A percentile compares a stretch with the other conserved stretches of the same genome.
These are phyloP conservation scores for Geotrichum histeridarum DNA, from an alignment of 1,139 yeast genomes.

Conservation along the genomic window DNA sequence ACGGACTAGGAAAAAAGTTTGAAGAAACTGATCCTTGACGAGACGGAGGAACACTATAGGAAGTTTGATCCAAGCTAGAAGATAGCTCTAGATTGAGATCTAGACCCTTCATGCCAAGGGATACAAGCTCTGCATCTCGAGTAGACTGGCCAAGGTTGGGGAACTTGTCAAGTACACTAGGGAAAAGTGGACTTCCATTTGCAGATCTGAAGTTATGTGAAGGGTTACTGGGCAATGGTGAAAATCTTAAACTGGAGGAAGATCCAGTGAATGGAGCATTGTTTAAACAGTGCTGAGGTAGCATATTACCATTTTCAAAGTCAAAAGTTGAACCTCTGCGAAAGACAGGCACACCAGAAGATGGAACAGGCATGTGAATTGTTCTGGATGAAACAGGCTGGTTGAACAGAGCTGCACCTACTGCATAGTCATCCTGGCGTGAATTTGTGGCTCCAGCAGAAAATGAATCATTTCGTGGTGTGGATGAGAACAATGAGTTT, in stretches of 20 bases:
- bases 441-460: neutral
- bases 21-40: slow-evolving; percentile 10
- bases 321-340: slow-evolving; percentile 7
- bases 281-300: neutral
- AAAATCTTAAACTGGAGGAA: neutral
- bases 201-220: neutral
- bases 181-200: neutral
- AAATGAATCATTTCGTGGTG: neutral
- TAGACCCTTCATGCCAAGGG: slow-evolving; percentile 7
- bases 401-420: neutral
- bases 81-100: slow-evolving; percentile 7
- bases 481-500: neutral
- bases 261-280: neutral
- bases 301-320: neutral
- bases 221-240: neutral
- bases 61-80: neutral
- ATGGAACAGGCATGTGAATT: neutral
- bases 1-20: slow-evolving; percentile 4
- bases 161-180: slow-evolving; percentile 43
- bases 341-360: neutral
- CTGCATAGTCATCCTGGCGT: neutral
- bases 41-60: slow-evolving; percentile 13
- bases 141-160: slow-evolving; percentile 77
- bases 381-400: neutral
- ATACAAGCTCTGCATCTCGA: slow-evolving; percentile 57